A percentile compares a stretch with the other conserved stretches of the same genome.
These are phyloP conservation scores for Perkinsela sp. DNA, from an alignment of 208 protist species.

Conservation along the genomic window DNA sequence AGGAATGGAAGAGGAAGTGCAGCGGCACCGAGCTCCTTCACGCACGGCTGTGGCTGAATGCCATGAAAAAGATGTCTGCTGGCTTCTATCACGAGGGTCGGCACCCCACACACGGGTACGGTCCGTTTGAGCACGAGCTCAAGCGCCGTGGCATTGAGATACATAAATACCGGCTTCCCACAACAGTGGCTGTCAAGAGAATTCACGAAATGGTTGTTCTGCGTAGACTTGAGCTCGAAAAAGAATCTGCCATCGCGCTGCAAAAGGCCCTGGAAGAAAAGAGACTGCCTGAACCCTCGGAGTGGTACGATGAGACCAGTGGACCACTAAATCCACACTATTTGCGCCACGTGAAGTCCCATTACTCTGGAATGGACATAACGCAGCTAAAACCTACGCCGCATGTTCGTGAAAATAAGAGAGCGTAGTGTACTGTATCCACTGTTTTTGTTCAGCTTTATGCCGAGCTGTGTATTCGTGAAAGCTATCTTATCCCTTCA, in stretches of 20 bases:
- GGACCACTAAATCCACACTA: conserved; percentile 55
- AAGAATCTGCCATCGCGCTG: conserved; percentile 17
- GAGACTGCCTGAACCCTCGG: conserved; percentile 26
- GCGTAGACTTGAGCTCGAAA: conserved; percentile 30
- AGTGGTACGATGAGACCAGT: conserved; percentile 39
- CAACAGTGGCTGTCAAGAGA: conserved; percentile 30
- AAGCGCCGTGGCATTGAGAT: conserved; percentile 30
- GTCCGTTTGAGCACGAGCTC: conserved; percentile 50
- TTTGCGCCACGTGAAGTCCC: conserved; percentile 23
- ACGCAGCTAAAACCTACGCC: conserved; percentile 23
- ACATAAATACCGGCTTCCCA: conserved; percentile 54
- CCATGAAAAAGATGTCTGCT: conserved; percentile 26
- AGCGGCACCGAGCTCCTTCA: conserved; percentile 40
- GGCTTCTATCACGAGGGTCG: conserved; percentile 52
- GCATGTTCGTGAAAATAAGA: too few species aligned
- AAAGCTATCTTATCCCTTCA: too few species aligned
- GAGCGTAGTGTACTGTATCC: too few species aligned
- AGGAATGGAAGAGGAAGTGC: conserved; percentile 47
- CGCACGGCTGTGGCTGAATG: conserved; percentile 23
- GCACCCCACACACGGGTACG: conserved; percentile 41
- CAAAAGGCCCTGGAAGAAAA: too few species aligned
- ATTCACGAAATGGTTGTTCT: conserved; percentile 53
- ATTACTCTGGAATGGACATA: conserved; percentile 34
- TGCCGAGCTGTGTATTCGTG: too few species aligned
- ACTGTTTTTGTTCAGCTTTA: too few species aligned